Evolutionary conservation across 2,329 filamentous ascomycete species (phyloP), one percentile per base, ranked within the genome.

Genomic region (Diaporthe destruens): DNA sequence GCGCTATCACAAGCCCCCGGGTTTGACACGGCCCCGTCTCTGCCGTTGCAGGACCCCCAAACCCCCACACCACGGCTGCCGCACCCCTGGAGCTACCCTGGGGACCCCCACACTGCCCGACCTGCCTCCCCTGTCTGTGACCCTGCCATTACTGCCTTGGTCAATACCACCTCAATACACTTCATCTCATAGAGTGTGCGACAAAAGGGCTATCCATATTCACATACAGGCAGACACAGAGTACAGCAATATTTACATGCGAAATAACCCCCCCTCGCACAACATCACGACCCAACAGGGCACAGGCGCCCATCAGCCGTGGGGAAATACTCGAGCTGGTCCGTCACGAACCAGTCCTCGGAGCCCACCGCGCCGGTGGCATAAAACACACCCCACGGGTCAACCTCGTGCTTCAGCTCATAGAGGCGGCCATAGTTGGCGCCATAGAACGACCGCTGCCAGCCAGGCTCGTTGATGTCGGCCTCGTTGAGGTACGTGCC

Each of bases 361-460:
- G 53, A 53, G 59, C 72, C 72, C 29, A 72, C 72, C 2, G 69
- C 72, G 0, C 57, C 66, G 0, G 36, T 39, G n/a, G 71, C 72
- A 49, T 75, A 77, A 36, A 77, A 56, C 3, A 76, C 54, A 4
- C 71, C 74, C 29, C 65, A 49, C 1, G 76, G 76, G 66, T 76
- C 76, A 3, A 61, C 57, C 69, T 59, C 32, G 29, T 71, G 53
- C 68, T 76, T 76, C 44, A 77, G 69, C 1, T 32, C 34, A 16
- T 72, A 72, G 23, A 76, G 73, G 8, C 59, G 51, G 4, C 25
- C 25, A 36, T 77, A 76, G 42, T 76, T 75, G 25, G 16, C 65
- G 6, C 76, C 76, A 23, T 74, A 76, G 14, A 77, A 77, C 20
- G 55, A 61, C 39, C 73, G 47, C 61, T 77, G 75, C 47, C 73